phyloP scores from a whole-genome alignment of 208 protist species.

The Lotmaria passim region DNA sequence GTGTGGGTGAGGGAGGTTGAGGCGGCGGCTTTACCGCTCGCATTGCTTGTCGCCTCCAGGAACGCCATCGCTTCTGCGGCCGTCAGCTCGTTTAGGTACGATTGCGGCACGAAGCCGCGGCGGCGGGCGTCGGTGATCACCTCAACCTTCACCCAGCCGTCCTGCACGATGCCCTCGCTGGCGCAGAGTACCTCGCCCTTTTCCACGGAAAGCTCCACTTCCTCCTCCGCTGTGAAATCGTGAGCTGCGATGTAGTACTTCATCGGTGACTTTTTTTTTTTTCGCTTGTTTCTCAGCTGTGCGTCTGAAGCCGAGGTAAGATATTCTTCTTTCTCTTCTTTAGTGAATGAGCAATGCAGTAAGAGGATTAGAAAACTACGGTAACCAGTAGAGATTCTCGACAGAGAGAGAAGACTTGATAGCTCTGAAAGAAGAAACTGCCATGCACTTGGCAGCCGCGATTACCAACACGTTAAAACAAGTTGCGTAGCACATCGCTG shows the following conservation, averaged over 20 bases:
- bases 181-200: conserved; percentile 69
- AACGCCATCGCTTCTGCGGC: conserved; percentile 14
- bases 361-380: too few relatives aligned
- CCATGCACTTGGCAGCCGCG: too few relatives aligned
- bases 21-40: not conserved
- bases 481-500: too few relatives aligned
- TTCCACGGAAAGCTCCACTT: conserved; percentile 72
- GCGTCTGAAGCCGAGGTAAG: too few relatives aligned
- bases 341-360: too few relatives aligned
- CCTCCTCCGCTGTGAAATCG: conserved; percentile 78
- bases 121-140: conserved; percentile 37
- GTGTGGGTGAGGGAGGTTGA: not conserved
- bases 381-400: too few relatives aligned
- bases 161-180: conserved; percentile 51
- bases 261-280: too few relatives aligned
- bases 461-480: too few relatives aligned
- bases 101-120: conserved; percentile 80
- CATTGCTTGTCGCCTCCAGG: conserved; percentile 1
- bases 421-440: too few relatives aligned
- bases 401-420: too few relatives aligned
- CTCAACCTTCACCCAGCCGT: conserved; percentile 87
- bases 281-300: not conserved
- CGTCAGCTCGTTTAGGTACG: conserved; percentile 63
- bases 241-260: conserved; percentile 58
- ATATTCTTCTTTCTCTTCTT: too few relatives aligned